These are phyloP conservation scores for barrel medic (Medicago truncatula) DNA, from an alignment of 306 rosid genomes.

Conservation along the genomic window DNA sequence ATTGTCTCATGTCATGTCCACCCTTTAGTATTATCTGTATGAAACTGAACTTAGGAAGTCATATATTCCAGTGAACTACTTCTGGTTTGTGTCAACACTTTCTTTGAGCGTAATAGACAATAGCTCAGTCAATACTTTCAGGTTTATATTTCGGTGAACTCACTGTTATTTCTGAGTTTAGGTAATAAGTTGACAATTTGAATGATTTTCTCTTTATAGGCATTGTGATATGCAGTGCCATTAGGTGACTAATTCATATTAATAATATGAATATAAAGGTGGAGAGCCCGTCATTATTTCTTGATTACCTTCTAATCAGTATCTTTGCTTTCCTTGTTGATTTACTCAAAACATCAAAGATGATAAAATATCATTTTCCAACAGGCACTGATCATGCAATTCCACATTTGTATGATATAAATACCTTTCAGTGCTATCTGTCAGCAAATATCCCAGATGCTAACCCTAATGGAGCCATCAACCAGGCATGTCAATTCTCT, in stretches of 20 bases:
- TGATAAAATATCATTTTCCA: constrained; percentile 32
- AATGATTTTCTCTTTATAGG: constrained; percentile 31
- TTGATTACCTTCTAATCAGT: constrained; percentile 17
- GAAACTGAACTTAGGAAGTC: constrained; percentile 26
- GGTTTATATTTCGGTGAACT: constrained; percentile 17
- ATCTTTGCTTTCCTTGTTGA: constrained; percentile 11
- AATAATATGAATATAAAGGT: constrained; percentile 2
- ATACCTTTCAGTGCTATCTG: constrained; percentile 84
- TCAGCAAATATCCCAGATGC: constrained; percentile 71
- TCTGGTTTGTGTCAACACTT: constrained; percentile 4
- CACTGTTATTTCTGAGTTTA: constrained; percentile 24
- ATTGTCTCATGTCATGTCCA: background rate
- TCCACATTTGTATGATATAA: constrained; percentile 86
- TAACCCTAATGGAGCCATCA: constrained; percentile 77
- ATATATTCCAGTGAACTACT: constrained; percentile 21
- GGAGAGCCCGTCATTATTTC: background rate
- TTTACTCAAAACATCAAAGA: constrained; percentile 15
- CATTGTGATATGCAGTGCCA: constrained; percentile 5
- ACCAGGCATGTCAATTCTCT: constrained; percentile 69
- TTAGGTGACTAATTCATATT: background rate
- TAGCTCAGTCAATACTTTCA: background rate
- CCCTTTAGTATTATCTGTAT: constrained; percentile 17
- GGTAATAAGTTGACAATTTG: constrained; percentile 20
- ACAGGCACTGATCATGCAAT: constrained; percentile 95
- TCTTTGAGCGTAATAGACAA: no score